Base-by-base conservation (phyloP, 164 flowering plant genomes). In the Cinnamomum chago region DNA sequence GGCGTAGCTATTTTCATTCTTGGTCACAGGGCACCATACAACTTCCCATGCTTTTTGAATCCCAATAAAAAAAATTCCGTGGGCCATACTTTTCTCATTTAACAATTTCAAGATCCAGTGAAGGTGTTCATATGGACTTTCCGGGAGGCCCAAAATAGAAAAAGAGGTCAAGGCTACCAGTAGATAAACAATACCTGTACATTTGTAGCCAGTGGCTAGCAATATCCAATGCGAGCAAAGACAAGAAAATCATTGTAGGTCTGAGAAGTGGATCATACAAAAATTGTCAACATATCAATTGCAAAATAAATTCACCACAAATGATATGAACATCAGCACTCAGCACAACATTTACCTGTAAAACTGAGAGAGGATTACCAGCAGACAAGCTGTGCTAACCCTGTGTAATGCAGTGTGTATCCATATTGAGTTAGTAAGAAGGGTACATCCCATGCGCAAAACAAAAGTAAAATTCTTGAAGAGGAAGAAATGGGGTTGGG, bases 201-300 rank as follows among this genome's bases (percentile, higher is more conserved):
- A 95, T 93, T 81, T 95, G 99, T 66, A 95, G 76, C 99, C 99
- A 95, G 81, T 95, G 99, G 85, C 99, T 95, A 51, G 86, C 83
- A 78, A 92, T 90, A 82, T 95, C 98, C 66, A 95, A 76, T 70
- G 93, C 97, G 71, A 93, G 97, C 83, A 95, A 77, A 66, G 86
- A 86, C 84, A 95, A 77, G 88, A 90, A 92, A 76, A 81, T 72
- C 74, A 91, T 81, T 65, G 95, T 87, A 79, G 98, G 96, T 75
- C 97, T 92, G 89, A 73, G 83, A 68, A 73, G 71, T 25, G 23
- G 47, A 30, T 50, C 51, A 74, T 28, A 67, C 5, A 64, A 50
- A 7, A 25, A 64, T 62, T 18, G 73, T 72, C 58, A 75, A 51
- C 22, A 28, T 40, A 14, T 24, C 23, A 20, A 50, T 24, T 13